These are phyloP conservation scores for Zygoascus bituminiphila DNA, from an alignment of 805 yeast species.

Conservation along the genomic window DNA sequence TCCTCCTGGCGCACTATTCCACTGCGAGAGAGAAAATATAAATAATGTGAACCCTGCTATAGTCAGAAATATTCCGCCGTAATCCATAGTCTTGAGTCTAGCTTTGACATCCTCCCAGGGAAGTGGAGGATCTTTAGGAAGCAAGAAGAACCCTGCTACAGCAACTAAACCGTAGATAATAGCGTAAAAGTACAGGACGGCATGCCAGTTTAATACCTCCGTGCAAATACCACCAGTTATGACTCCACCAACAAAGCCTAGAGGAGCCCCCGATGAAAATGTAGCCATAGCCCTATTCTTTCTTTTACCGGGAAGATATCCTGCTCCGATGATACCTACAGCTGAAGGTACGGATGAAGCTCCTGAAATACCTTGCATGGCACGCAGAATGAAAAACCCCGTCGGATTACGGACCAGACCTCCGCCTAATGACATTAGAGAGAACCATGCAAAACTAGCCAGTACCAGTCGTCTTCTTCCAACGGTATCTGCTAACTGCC, in stretches of 20 bases:
- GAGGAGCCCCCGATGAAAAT: constrained; percentile 41
- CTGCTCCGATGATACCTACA: constrained; percentile 39
- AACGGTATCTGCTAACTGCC: constrained; percentile 41
- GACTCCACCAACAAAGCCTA: constrained; percentile 39
- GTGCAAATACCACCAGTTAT: constrained; percentile 38
- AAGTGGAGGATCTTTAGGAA: constrained; percentile 32
- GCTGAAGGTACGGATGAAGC: constrained; percentile 42
- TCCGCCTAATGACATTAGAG: constrained; percentile 25
- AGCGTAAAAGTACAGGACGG: constrained; percentile 35
- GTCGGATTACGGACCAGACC: constrained; percentile 26
- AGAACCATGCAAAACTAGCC: constrained; percentile 29
- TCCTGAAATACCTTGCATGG: constrained; percentile 36
- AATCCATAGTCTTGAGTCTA: constrained; percentile 31
- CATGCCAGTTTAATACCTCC: constrained; percentile 35
- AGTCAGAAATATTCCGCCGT: constrained; percentile 37
- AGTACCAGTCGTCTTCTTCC: constrained; percentile 38
- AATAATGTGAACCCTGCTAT: constrained; percentile 35
- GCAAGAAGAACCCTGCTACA: constrained; percentile 21
- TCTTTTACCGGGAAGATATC: constrained; percentile 33
- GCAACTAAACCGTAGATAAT: constrained; percentile 31
- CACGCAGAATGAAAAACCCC: constrained; percentile 36
- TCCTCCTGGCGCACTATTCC: constrained; percentile 33
- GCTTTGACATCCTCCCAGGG: constrained; percentile 22
- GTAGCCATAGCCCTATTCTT: constrained; percentile 38
- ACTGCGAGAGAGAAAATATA: constrained; percentile 39